Conservation (phyloP, 495 filamentous ascomycete genomes). For the Durotheca rogersii region DNA sequence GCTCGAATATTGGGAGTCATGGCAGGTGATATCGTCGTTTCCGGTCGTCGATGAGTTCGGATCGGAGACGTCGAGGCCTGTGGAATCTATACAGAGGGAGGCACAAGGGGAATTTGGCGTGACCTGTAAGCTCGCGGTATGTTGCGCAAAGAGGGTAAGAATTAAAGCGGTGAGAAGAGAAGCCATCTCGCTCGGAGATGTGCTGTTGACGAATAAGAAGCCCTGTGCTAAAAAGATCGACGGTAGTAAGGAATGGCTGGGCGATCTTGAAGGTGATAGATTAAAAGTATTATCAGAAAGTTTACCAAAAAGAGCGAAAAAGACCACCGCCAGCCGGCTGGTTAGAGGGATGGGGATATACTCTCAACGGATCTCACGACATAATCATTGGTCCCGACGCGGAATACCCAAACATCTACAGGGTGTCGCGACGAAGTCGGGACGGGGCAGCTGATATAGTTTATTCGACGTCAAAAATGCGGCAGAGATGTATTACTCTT, state of each 20-base stretch:
- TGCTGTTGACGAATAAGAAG: neutral
- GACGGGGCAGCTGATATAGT: constrained; percentile 32
- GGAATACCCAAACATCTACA: constrained; percentile 18
- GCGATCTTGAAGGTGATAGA: constrained; percentile 7
- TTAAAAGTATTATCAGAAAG: constrained; percentile 18
- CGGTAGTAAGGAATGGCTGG: no score
- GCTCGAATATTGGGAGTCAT: constrained; percentile 41
- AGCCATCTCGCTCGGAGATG: constrained; percentile 32
- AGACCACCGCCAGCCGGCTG: constrained; percentile 29
- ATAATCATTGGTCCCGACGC: constrained; percentile 2
- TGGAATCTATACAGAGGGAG: constrained; percentile 45
- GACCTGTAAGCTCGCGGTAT: constrained; percentile 45
- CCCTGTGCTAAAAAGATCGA: neutral
- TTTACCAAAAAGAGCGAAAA: constrained; percentile 3
- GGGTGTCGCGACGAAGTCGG: constrained; percentile 17
- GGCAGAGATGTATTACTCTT: constrained; percentile 2
- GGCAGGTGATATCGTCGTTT: constrained; percentile 49
- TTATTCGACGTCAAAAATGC: neutral
- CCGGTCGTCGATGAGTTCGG: constrained; percentile 46
- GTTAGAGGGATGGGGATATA: constrained; percentile 8
- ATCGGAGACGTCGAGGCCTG: constrained; percentile 42
- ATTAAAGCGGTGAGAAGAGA: constrained; percentile 18
- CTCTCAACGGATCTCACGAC: neutral
- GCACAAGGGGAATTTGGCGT: constrained; percentile 55
- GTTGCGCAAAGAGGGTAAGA: constrained; percentile 28